Evolutionary conservation across 306 rosid genomes (phyloP).

Genomic region (Begonia fuchsioides): DNA sequence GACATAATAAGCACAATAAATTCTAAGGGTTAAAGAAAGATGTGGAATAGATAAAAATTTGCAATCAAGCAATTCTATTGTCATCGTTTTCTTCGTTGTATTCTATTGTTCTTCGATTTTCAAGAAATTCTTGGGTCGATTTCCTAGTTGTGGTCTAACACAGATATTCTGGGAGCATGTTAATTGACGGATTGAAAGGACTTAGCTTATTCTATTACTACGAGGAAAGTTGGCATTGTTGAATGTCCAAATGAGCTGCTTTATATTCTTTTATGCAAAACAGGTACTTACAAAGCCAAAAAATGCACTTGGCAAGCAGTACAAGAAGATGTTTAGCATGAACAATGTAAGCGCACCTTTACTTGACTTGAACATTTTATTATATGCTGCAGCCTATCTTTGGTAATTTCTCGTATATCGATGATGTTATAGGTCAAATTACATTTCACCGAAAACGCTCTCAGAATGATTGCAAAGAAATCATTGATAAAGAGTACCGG

Average conservation of each 20-base stretch:
- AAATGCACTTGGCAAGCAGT: slow-evolving; percentile 60
- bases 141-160: too few species aligned
- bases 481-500: slow-evolving; percentile 59
- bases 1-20: too few species aligned
- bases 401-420: slow-evolving; percentile 6
- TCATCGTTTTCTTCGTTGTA: too few species aligned
- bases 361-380: neutral
- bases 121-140: too few species aligned
- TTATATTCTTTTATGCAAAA: slow-evolving; percentile 7
- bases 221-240: too few species aligned
- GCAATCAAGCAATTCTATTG: too few species aligned
- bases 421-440: slow-evolving; percentile 37
- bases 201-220: too few species aligned
- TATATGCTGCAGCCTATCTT: neutral
- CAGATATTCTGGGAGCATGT: too few species aligned
- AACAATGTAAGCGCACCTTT: slow-evolving; percentile 28
- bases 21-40: too few species aligned
- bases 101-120: too few species aligned
- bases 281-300: slow-evolving; percentile 57
- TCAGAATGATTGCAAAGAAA: slow-evolving; percentile 54
- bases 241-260: neutral
- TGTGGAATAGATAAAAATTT: too few species aligned
- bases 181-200: too few species aligned
- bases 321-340: slow-evolving; percentile 62
- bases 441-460: slow-evolving; percentile 39